Evolutionary conservation across 2,329 filamentous ascomycete genomes (phyloP).

Genomic region (Penicillium sp.): DNA sequence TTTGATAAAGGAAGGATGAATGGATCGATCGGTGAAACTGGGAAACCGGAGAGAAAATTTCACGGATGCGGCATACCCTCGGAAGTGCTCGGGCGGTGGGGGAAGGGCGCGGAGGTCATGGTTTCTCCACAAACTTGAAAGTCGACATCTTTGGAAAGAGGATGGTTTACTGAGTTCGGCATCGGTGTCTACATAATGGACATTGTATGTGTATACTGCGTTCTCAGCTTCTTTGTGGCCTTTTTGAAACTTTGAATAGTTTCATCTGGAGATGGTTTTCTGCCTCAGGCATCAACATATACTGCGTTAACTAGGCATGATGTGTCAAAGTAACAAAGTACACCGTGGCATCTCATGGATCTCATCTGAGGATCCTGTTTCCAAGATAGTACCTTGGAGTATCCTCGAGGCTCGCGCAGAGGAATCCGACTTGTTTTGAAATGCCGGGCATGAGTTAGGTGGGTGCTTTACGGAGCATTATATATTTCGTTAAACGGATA

Average conservation of each 20-base stretch:
- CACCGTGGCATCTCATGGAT: conserved; percentile 4
- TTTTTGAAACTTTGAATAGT: background rate
- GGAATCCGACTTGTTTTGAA: no score
- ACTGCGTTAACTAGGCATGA: no score
- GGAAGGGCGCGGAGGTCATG: conserved; percentile 20
- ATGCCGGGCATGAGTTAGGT: no score
- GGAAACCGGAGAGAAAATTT: conserved; percentile 40
- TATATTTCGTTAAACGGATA: no score
- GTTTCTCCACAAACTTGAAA: conserved; percentile 15
- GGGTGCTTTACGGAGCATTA: no score
- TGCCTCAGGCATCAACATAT: conserved; percentile 4
- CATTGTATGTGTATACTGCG: background rate
- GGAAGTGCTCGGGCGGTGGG: conserved; percentile 40
- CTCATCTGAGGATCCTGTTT: background rate
- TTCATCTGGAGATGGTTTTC: background rate
- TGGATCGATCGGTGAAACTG: conserved; percentile 28
- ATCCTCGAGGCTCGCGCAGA: no score
- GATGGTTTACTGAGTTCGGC: background rate
- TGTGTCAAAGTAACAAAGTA: conserved; percentile 1
- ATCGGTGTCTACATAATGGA: background rate
- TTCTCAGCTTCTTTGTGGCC: no score
- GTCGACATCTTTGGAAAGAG: background rate
- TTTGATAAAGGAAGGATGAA: conserved; percentile 21
- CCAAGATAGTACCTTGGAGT: no score
- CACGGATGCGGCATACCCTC: conserved; percentile 41